Evolutionary conservation across 306 rosid genomes (phyloP).

Genomic region (Cucumis cinereus): DNA sequence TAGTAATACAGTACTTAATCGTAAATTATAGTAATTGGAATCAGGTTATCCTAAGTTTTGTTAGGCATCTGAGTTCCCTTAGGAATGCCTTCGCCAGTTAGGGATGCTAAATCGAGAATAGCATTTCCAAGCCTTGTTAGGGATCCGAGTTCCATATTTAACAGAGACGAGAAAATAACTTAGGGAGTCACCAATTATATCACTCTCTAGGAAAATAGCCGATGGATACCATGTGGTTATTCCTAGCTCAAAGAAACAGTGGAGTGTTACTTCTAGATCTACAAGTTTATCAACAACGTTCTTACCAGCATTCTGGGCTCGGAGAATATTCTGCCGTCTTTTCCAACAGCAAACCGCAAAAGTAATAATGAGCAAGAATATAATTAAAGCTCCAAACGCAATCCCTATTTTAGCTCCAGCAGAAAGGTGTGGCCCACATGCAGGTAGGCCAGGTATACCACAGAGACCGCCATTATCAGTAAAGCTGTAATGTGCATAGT

Average conservation of each 20-base stretch:
- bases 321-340: conserved; percentile 72
- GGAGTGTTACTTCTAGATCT: not conserved
- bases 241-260: not conserved
- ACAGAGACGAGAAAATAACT: not conserved
- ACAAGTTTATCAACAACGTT: not conserved
- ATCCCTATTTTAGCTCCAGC: conserved; percentile 66
- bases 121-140: not conserved
- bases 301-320: conserved; percentile 71
- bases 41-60: too few species aligned
- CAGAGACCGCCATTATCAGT: conserved; percentile 86
- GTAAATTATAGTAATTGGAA: too few species aligned
- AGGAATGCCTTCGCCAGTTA: not conserved
- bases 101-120: not conserved
- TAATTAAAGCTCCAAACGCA: conserved; percentile 40
- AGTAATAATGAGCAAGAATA: conserved; percentile 34
- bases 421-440: conserved; percentile 68
- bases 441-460: conserved; percentile 79
- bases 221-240: not conserved
- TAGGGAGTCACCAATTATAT: not conserved
- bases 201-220: not conserved
- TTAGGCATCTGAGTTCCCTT: too few species aligned
- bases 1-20: too few species aligned
- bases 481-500: conserved; percentile 47
- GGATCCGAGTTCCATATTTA: not conserved
- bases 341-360: conserved; percentile 79